Percentiles rank a stretch among this genome's conserved stretches.
Conservation (phyloP, 495 filamentous ascomycete genomes). For the Cudoniella acicularis region DNA sequence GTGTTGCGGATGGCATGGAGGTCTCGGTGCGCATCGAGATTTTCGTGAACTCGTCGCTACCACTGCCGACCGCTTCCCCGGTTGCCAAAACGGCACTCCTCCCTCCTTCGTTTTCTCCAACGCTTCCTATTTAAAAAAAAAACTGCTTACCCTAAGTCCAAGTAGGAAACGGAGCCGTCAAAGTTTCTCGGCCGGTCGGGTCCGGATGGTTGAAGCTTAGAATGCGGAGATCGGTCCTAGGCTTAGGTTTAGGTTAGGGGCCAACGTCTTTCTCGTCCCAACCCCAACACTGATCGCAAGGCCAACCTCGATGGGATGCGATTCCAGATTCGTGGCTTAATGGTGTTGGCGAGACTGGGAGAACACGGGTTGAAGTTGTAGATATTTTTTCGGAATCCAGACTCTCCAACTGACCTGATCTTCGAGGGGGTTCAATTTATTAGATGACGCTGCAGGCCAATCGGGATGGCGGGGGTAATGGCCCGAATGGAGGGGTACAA, state of each 20-base stretch:
- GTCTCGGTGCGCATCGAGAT: neutral
- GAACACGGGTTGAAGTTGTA: too few relatives aligned
- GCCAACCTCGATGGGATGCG: neutral
- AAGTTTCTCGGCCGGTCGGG: neutral
- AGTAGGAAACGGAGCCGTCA: neutral
- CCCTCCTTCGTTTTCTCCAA: neutral
- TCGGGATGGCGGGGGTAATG: neutral
- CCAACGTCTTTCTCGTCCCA: too few relatives aligned
- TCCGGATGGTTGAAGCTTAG: neutral
- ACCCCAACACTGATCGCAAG: neutral
- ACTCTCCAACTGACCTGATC: neutral
- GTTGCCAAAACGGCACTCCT: too few relatives aligned
- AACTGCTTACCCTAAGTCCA: too few relatives aligned
- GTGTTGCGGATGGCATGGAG: constrained; percentile 1
- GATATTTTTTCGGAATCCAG: too few relatives aligned
- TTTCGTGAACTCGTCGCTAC: neutral
- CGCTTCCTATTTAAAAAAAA: neutral
- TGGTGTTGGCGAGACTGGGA: too few relatives aligned
- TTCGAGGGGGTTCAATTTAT: neutral
- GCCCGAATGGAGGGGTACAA: neutral
- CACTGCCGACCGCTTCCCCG: too few relatives aligned
- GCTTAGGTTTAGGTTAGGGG: neutral
- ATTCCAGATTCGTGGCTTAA: neutral
- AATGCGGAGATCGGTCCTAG: neutral
- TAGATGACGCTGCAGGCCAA: neutral